These are phyloP conservation scores for Pseudogymnoascus sp. DNA, from an alignment of 2,329 filamentous ascomycete genomes.

Conservation along the genomic window DNA sequence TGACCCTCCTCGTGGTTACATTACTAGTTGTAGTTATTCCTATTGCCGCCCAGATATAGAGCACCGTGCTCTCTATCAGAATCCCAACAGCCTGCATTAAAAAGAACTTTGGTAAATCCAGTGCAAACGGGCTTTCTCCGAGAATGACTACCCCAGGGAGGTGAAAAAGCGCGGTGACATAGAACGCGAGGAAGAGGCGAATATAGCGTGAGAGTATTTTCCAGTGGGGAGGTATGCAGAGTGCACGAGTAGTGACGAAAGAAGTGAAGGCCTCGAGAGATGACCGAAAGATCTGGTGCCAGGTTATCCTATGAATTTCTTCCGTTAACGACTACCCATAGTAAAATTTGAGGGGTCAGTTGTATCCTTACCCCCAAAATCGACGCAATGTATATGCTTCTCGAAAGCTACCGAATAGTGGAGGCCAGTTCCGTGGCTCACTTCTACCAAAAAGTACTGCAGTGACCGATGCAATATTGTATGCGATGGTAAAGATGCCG, in stretches of 20 bases:
- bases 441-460: neutral
- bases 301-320: neutral
- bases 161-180: neutral
- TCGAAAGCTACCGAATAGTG: neutral
- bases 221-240: neutral
- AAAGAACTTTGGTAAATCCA: neutral
- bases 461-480: neutral
- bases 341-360: neutral
- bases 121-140: neutral
- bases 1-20: neutral
- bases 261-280: neutral
- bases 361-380: neutral
- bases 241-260: neutral
- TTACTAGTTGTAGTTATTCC: neutral
- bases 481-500: neutral
- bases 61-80: neutral
- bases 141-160: neutral
- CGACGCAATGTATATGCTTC: neutral
- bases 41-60: neutral
- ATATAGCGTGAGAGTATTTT: neutral
- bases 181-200: constrained; percentile 2
- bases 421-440: neutral
- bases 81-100: constrained; percentile 1
- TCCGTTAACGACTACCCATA: neutral
- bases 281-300: constrained; percentile 2